Percentiles rank a stretch among this genome's conserved stretches.
Conservation (phyloP, 345 rosid species). For the Lenwebbia sp. region DNA sequence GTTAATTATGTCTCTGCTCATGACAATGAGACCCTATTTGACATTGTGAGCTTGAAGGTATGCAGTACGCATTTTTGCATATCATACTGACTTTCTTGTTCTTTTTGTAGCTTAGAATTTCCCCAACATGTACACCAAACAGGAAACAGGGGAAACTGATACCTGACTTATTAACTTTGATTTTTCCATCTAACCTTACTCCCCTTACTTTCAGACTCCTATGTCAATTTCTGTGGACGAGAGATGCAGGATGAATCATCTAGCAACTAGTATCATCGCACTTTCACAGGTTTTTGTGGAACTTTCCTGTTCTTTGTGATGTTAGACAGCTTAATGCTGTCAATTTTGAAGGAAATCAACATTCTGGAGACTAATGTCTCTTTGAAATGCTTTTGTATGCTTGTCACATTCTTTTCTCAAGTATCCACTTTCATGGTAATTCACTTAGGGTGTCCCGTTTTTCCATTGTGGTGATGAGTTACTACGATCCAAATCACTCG, state of each 20-base stretch:
- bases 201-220: conserved; percentile 49
- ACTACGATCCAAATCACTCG: conserved; percentile 92
- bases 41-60: conserved; percentile 80
- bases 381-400: neutral
- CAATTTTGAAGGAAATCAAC: neutral
- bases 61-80: neutral
- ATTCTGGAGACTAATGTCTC: neutral
- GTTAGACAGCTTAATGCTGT: neutral
- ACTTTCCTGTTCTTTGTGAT: neutral
- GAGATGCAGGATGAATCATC: conserved; percentile 83
- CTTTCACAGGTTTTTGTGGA: conserved; percentile 54
- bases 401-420: neutral
- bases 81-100: neutral
- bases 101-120: neutral
- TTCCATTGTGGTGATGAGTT: conserved; percentile 94
- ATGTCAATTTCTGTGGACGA: conserved; percentile 59
- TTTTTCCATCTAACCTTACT: neutral
- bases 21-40: conserved; percentile 96
- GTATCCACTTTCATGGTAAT: neutral
- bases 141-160: neutral
- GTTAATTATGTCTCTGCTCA: conserved; percentile 94
- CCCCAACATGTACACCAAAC: neutral
- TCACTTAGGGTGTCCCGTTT: conserved; percentile 75
- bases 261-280: conserved; percentile 75
- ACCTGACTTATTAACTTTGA: neutral